These are phyloP conservation scores for Heterobasidion parviporum DNA, from an alignment of 1,284 basidiomycete species.

Conservation along the genomic window DNA sequence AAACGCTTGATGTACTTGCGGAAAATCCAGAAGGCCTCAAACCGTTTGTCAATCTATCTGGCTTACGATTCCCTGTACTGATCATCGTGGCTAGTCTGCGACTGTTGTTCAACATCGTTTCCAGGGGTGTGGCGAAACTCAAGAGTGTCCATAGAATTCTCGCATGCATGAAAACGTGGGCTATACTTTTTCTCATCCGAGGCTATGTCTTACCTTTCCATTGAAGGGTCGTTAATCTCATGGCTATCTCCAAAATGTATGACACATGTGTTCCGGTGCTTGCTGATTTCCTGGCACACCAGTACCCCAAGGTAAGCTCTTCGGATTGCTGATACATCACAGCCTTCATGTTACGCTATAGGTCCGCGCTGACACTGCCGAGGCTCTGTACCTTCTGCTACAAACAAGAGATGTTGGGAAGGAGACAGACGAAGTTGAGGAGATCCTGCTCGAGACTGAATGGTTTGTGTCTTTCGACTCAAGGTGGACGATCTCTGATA, in stretches of 20 bases:
- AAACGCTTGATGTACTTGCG: constrained; percentile 40
- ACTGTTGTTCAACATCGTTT: constrained; percentile 41
- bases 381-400: constrained; percentile 69
- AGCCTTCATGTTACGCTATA: constrained; percentile 21
- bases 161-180: constrained; percentile 76
- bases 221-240: constrained; percentile 53
- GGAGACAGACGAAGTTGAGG: constrained; percentile 66
- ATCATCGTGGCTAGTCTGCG: constrained; percentile 24
- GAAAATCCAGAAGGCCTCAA: constrained; percentile 36
- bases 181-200: constrained; percentile 8
- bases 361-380: constrained; percentile 75
- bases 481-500: not conserved
- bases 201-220: constrained; percentile 10
- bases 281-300: constrained; percentile 60
- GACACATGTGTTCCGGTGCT: constrained; percentile 40
- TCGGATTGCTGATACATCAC: constrained; percentile 5
- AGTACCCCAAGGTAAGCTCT: constrained; percentile 64
- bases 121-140: constrained; percentile 52
- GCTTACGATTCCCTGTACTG: constrained; percentile 5
- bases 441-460: constrained; percentile 72
- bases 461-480: constrained; percentile 46
- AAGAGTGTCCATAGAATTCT: constrained; percentile 76
- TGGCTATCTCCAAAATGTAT: constrained; percentile 42
- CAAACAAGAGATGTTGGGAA: constrained; percentile 59
- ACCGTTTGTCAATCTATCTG: constrained; percentile 31